A percentile compares a stretch with the other conserved stretches of the same genome.
Conservation (phyloP, 257 asterid species). For the Gynochthodes officinalis region DNA sequence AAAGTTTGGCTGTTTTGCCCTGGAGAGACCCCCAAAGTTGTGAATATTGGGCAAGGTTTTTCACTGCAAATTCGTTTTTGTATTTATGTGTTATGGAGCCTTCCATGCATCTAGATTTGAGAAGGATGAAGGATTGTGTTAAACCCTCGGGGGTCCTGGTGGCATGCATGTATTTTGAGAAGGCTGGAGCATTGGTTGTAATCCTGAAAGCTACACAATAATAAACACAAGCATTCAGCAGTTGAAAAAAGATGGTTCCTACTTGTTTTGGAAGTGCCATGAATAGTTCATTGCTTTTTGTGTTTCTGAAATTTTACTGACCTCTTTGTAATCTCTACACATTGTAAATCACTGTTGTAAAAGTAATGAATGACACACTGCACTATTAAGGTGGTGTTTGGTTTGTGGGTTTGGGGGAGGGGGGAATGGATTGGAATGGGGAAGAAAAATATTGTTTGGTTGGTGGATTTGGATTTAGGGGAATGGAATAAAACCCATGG, state of each 20-base stretch:
- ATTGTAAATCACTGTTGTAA: neutral
- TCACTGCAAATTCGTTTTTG: neutral
- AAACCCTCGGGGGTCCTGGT: too few species aligned
- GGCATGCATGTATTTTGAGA: neutral
- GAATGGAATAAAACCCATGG: too few species aligned
- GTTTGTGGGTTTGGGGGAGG: too few species aligned
- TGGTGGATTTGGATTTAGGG: too few species aligned
- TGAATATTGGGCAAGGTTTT: neutral
- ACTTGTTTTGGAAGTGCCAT: neutral
- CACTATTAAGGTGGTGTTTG: too few species aligned
- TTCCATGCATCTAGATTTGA: neutral
- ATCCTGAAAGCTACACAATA: too few species aligned
- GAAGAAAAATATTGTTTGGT: too few species aligned
- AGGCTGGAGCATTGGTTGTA: neutral
- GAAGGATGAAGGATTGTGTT: neutral
- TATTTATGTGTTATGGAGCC: neutral
- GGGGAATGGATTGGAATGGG: too few species aligned
- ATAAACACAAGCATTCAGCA: neutral
- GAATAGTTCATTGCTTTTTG: neutral
- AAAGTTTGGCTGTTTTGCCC: conserved; percentile 72
- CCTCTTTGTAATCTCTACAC: neutral
- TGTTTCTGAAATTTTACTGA: neutral
- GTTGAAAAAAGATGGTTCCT: neutral
- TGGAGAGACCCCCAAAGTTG: conserved; percentile 80
- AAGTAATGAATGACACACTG: neutral